Base-by-base conservation (phyloP, 2,329 filamentous ascomycete species). In the Arthroderma sp. region DNA sequence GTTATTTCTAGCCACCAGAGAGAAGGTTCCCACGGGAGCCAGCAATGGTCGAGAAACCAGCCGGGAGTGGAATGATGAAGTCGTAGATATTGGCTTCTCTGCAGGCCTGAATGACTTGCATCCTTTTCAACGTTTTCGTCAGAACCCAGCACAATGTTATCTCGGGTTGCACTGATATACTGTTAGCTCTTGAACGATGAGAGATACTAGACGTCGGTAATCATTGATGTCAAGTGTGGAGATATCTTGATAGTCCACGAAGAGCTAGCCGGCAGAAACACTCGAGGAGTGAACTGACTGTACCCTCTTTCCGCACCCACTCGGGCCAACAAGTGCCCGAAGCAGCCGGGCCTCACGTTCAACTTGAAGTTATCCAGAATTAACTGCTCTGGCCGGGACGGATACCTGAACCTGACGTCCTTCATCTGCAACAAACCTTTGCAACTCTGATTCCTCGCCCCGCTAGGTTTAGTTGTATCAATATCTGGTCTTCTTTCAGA, bases 401-500 rank as follows among this genome's bases (percentile, higher is more conserved):
- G 91, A 67, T 97, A 98, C 39, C 89, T 82, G 79, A 96, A 96
- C 69, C 95, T 89, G 1, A n/a, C n/a, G n/a, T n/a, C n/a, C n/a
- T n/a, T n/a, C n/a, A n/a, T n/a, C n/a, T n/a, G n/a, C n/a, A n/a
- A n/a, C n/a, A n/a, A n/a, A n/a, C n/a, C n/a, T n/a, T n/a, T n/a
- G n/a, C n/a, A n/a, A n/a, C n/a, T n/a, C n/a, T n/a, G n/a, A n/a
- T n/a, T n/a, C n/a, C n/a, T n/a, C n/a, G n/a, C n/a, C n/a, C n/a
- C n/a, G n/a, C n/a, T n/a, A n/a, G n/a, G n/a, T n/a, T n/a, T n/a
- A n/a, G n/a, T n/a, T 8, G 47, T 51, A 33, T 51, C 47, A 63
- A 97, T 91, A 1, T 75, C 73, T 0, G 91, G 91, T 63, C 86
- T 80, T 59, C 86, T 82, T 66, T 95, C 89, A 64, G 95, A 90